Evolutionary conservation across 2,329 filamentous ascomycete genomes (phyloP).

Genomic region (Calonectria pteridis): DNA sequence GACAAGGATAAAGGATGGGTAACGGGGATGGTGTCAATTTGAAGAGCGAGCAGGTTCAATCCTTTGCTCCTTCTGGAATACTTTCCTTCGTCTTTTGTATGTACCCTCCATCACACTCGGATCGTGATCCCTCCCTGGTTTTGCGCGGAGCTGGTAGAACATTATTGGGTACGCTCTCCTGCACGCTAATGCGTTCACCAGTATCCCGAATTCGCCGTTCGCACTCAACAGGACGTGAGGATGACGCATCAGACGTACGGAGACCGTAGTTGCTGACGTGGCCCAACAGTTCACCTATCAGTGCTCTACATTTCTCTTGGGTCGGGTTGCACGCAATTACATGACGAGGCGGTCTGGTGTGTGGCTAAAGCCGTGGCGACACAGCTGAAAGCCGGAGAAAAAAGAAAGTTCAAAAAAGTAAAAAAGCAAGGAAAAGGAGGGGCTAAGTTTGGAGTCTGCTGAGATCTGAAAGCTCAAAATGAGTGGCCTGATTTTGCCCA

Average conservation of each 20-base stretch:
- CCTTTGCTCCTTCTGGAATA: not conserved
- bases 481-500: not conserved
- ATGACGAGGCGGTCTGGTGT: not conserved
- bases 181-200: not conserved
- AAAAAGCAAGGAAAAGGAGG: not conserved
- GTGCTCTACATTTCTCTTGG: not conserved
- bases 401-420: not conserved
- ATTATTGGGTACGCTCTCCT: not conserved
- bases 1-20: not conserved
- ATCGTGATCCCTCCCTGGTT: not conserved
- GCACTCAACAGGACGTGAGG: not conserved
- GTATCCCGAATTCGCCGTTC: not conserved
- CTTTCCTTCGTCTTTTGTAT: too few relatives aligned
- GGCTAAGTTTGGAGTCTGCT: too few relatives aligned
- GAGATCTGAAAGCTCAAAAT: not conserved
- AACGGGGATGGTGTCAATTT: not conserved
- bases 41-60: not conserved
- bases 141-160: not conserved
- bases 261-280: not conserved
- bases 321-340: not conserved
- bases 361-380: not conserved
- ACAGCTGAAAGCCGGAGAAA: not conserved
- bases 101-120: not conserved
- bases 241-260: not conserved
- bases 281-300: too few relatives aligned